Conservation (phyloP, 23 red algal genomes). For the Gracilariopsis chorda region DNA sequence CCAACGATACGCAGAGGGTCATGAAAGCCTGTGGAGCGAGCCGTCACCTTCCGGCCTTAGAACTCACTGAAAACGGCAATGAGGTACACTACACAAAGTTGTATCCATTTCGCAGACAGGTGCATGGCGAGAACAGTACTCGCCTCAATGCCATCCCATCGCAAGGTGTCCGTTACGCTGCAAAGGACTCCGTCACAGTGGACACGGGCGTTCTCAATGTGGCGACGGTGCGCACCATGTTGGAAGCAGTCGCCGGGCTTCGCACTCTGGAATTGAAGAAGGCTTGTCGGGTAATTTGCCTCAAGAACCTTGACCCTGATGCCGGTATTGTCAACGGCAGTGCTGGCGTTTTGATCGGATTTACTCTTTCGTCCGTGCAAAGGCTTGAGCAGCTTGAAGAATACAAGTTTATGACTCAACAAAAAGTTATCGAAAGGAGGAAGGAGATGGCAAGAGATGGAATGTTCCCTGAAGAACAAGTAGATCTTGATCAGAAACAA, state of each 20-base stretch:
- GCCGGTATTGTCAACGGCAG: conserved; percentile 55
- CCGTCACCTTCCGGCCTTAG: neutral
- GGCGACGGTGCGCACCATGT: neutral
- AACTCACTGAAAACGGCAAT: conserved; percentile 9
- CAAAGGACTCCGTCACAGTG: neutral
- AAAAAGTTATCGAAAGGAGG: neutral
- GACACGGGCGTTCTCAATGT: neutral
- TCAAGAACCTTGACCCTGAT: conserved; percentile 48
- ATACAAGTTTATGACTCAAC: neutral
- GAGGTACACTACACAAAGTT: conserved; percentile 43
- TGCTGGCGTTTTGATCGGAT: conserved; percentile 47
- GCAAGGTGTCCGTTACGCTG: conserved; percentile 22
- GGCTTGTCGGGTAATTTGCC: conserved; percentile 34
- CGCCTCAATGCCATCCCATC: neutral
- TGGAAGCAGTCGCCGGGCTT: neutral
- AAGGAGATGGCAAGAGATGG: conserved; percentile 6
- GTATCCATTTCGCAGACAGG: conserved; percentile 37
- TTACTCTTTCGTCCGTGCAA: neutral
- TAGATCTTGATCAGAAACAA: neutral
- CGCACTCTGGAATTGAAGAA: conserved; percentile 11
- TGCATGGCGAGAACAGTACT: conserved; percentile 4
- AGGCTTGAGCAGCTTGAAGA: conserved; percentile 10
- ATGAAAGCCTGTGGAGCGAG: conserved; percentile 28
- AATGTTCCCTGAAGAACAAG: neutral
- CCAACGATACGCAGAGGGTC: neutral